Percentiles rank a stretch among this genome's conserved stretches.
These are phyloP conservation scores for Pinus albicaulis DNA, from an alignment of 75 land plant genomes.

Conservation along the genomic window DNA sequence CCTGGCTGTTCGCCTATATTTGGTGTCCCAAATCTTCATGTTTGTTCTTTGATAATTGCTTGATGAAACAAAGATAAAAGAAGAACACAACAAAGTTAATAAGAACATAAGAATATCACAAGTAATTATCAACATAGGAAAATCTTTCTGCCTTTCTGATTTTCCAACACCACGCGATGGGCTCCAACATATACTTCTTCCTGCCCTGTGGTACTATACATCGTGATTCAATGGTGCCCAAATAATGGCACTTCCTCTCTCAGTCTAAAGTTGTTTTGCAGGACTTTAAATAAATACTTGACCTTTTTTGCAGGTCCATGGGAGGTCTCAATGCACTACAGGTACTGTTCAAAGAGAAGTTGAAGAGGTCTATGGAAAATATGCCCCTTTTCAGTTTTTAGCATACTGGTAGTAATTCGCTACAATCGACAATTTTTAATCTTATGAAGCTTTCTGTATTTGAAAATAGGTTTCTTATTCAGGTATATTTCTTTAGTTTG, in stretches of 20 bases:
- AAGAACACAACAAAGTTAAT: too few species aligned
- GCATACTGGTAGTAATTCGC: conserved; percentile 50
- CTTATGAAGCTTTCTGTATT: background rate
- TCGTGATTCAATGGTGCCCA: background rate
- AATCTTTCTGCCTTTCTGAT: too few species aligned
- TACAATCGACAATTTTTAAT: background rate
- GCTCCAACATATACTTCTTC: too few species aligned
- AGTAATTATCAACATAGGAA: too few species aligned
- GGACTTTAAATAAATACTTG: background rate
- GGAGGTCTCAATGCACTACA: conserved; percentile 15
- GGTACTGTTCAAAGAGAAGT: conserved; percentile 20
- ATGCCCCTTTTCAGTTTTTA: conserved; percentile 57
- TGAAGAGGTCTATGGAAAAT: conserved; percentile 39
- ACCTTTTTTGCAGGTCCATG: conserved; percentile 34
- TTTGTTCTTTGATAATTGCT: too few species aligned
- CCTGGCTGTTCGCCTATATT: too few species aligned
- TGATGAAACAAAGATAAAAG: too few species aligned
- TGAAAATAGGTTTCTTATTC: background rate
- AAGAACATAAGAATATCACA: too few species aligned
- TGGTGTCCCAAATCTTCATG: too few species aligned
- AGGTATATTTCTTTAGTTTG: background rate
- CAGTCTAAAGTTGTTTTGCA: conserved; percentile 8
- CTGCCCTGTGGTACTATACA: too few species aligned
- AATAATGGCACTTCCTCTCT: background rate
- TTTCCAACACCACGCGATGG: too few species aligned